These are phyloP conservation scores for Exophiala viscosa DNA, from an alignment of 2,329 filamentous ascomycete species.

Conservation along the genomic window DNA sequence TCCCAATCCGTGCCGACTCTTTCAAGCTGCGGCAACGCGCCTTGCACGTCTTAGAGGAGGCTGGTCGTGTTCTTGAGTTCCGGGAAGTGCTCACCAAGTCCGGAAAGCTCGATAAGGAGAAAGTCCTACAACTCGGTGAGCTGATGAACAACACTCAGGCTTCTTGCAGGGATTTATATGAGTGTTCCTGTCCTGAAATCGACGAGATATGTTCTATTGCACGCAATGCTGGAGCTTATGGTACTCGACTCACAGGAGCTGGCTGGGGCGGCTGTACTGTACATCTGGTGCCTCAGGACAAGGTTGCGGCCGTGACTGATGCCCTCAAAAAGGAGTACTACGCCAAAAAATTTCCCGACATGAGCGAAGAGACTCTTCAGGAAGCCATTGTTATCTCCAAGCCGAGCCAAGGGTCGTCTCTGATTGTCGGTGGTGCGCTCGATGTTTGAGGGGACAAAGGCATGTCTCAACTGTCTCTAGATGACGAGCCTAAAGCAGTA, in stretches of 20 bases:
- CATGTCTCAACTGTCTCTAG: too few species aligned
- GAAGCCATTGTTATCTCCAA: constrained; percentile 84
- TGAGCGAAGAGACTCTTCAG: constrained; percentile 68
- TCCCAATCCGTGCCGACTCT: constrained; percentile 79
- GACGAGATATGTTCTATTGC: constrained; percentile 83
- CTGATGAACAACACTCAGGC: constrained; percentile 87
- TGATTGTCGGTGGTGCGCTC: constrained; percentile 26
- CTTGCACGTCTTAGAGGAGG: constrained; percentile 86
- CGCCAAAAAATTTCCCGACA: constrained; percentile 68
- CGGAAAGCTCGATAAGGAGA: constrained; percentile 53
- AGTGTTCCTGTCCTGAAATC: constrained; percentile 90
- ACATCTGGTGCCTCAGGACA: constrained; percentile 81
- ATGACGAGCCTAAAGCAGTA: too few species aligned
- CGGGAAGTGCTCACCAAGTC: constrained; percentile 65
- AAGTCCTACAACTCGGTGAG: constrained; percentile 68
- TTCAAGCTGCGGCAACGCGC: constrained; percentile 88
- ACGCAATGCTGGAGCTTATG: constrained; percentile 72
- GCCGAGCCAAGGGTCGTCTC: constrained; percentile 64
- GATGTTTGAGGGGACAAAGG: constrained; percentile 11
- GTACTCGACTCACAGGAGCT: constrained; percentile 64
- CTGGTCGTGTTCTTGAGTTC: constrained; percentile 79
- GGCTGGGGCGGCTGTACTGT: constrained; percentile 97
- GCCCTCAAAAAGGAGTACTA: constrained; percentile 74
- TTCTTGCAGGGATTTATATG: constrained; percentile 80
- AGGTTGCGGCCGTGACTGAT: constrained; percentile 70